Evolutionary conservation across 148 eudicot genomes (phyloP).

Genomic region (Selenicereus undatus): DNA sequence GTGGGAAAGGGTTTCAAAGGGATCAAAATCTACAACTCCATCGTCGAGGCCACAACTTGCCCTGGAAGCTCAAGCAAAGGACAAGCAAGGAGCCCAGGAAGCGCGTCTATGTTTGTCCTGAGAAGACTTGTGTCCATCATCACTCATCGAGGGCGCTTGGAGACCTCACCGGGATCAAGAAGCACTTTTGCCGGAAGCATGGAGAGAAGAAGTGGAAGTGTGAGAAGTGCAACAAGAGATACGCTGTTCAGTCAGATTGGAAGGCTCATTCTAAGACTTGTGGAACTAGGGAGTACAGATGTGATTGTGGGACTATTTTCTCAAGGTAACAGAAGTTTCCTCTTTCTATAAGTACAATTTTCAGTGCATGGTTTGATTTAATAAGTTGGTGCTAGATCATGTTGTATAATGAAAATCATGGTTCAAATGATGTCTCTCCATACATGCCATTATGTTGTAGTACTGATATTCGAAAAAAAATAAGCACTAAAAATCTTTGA

Average conservation of each 20-base stretch:
- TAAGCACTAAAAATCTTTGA: no score
- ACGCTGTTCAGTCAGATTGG: constrained; percentile 97
- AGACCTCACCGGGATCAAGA: constrained; percentile 86
- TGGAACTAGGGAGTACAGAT: constrained; percentile 89
- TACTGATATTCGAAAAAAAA: no score
- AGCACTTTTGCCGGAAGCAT: constrained; percentile 87
- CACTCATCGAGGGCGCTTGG: constrained; percentile 90
- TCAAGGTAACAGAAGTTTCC: constrained; percentile 49
- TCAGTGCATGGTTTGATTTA: not conserved
- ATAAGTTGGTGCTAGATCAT: not conserved
- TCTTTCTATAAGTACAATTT: not conserved
- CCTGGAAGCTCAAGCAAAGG: constrained; percentile 96
- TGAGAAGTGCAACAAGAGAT: constrained; percentile 80
- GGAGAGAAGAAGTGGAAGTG: constrained; percentile 99
- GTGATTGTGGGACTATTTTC: constrained; percentile 91
- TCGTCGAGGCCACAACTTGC: constrained; percentile 86
- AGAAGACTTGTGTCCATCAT: constrained; percentile 77
- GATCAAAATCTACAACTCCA: constrained; percentile 90
- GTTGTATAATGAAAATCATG: not conserved
- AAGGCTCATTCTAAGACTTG: constrained; percentile 97
- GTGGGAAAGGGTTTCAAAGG: constrained; percentile 92
- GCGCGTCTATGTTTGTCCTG: constrained; percentile 90
- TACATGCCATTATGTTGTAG: no score
- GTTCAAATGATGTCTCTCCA: not conserved
- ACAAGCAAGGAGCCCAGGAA: constrained; percentile 62